Percentiles rank a stretch among this genome's conserved stretches.
Conservation (phyloP, 495 filamentous ascomycete genomes). For the Lasiosphaeriaceae sp. region DNA sequence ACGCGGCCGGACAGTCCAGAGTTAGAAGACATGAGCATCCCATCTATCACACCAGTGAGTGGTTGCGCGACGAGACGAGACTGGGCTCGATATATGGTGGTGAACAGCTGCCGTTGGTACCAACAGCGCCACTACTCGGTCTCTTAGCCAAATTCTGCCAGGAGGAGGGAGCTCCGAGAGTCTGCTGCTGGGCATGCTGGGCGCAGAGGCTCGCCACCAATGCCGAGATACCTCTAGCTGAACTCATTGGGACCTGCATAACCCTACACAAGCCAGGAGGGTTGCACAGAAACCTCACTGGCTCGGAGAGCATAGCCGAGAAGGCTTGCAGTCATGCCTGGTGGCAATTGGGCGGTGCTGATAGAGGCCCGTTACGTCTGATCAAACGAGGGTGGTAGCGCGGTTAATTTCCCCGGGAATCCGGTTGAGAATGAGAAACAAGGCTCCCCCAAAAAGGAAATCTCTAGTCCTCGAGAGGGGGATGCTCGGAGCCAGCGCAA, state of each 20-base stretch:
- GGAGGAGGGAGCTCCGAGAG: conserved; percentile 13
- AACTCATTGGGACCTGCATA: conserved; percentile 4
- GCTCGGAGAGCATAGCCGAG: conserved; percentile 14
- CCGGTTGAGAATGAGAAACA: neutral
- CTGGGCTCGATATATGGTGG: no score
- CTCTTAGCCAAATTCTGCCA: neutral
- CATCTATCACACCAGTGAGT: no score
- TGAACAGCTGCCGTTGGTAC: no score
- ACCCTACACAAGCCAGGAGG: conserved; percentile 1
- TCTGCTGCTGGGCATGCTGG: neutral
- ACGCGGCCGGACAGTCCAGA: neutral
- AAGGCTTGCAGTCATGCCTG: conserved; percentile 6
- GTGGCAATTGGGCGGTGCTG: conserved; percentile 5
- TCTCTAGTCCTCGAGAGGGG: neutral
- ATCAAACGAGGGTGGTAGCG: conserved; percentile 17
- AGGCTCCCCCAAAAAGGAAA: neutral
- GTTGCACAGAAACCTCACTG: conserved; percentile 8
- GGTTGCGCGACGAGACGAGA: no score
- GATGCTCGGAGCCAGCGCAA: neutral
- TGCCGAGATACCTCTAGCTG: neutral
- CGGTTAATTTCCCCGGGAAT: conserved; percentile 20
- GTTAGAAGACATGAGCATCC: no score
- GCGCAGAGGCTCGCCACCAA: neutral
- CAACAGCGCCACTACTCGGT: neutral
- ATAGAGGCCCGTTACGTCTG: neutral